These are phyloP conservation scores for Skeletonema grethae DNA, from an alignment of 108 stramenopile genomes.

Conservation along the genomic window DNA sequence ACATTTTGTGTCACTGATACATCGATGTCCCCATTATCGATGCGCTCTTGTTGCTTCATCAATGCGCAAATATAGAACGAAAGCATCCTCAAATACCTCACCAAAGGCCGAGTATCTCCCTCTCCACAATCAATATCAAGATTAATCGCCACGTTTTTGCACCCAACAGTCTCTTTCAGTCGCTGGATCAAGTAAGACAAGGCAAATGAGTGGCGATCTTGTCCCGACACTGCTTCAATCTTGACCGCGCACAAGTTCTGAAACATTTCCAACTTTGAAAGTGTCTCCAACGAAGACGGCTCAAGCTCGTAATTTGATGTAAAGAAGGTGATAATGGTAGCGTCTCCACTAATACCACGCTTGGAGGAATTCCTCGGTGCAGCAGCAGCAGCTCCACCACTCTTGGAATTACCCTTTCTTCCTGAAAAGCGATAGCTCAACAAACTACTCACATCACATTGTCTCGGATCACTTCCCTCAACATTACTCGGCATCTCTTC, in stretches of 20 bases:
- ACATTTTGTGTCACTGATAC: constrained; percentile 18
- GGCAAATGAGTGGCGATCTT: constrained; percentile 53
- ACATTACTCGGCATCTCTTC: constrained; percentile 68
- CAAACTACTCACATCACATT: constrained; percentile 49
- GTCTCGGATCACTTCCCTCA: constrained; percentile 46
- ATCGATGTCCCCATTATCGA: neutral
- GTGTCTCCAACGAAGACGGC: constrained; percentile 22
- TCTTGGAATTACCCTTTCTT: constrained; percentile 40
- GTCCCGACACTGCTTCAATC: constrained; percentile 42
- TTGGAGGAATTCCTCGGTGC: constrained; percentile 51
- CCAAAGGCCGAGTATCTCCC: constrained; percentile 62
- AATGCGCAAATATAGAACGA: constrained; percentile 45
- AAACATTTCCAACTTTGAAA: constrained; percentile 54
- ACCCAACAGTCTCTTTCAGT: constrained; percentile 27
- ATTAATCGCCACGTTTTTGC: constrained; percentile 7
- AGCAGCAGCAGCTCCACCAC: constrained; percentile 7
- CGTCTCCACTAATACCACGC: constrained; percentile 54
- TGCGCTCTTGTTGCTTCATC: neutral
- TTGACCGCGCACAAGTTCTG: constrained; percentile 34
- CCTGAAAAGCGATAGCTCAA: constrained; percentile 66
- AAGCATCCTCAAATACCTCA: constrained; percentile 57
- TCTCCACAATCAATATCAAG: constrained; percentile 40
- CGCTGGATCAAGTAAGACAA: constrained; percentile 47
- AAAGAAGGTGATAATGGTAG: constrained; percentile 51
- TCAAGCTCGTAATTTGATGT: constrained; percentile 65